Evolutionary conservation across 148 eudicot genomes (phyloP), one percentile per base, ranked within the genome.

Genomic region (Rhododendron mucronatum): DNA sequence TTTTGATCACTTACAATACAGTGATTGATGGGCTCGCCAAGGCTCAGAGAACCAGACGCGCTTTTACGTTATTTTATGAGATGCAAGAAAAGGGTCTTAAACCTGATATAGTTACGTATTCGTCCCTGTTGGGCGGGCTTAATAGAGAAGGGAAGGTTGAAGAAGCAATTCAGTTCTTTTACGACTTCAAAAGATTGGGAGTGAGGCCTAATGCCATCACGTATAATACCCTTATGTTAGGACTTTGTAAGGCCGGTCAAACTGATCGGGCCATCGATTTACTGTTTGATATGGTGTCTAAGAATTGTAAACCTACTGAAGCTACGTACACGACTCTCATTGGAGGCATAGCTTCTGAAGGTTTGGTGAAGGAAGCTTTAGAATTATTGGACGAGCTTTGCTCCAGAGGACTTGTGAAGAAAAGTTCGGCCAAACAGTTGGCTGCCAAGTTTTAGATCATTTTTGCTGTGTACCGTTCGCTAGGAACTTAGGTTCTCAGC

Each of bases 81-180:
- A 93, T 92, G 95, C 88, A 85, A 41, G 83, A 83, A 48, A 91
- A 90, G 91, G 90, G 93, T 75, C 91, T 90, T 65, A 91, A 89
- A 23, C 95, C 95, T 0, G 92, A 93, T 88, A 87, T 92, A 78
- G 88, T 92, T 9, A 91, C 94, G 0, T 92, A 91, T 50, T 90
- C 92, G 26, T 91, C 94, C 35, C 87, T 92, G 41, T 85, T 92
- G 4, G 90, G 89, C 23, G 95, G 95, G 85, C 88, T 92, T 53
- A 84, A 90, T 88, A 86, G 95, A 89, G 94, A 93, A 67, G 92
- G 94, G n/a, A 93, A 89, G 87, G 81, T 92, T 28, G 89, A 93
- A 10, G 91, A 93, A 85, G 92, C 94, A 7, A 90, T 92, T 6
- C 81, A 65, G 87, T 82, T 90, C 23, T 89, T 93, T 57, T 89